A percentile compares a stretch with the other conserved stretches of the same genome.
phyloP scores from a whole-genome alignment of 768 basidiomycete species.

The Lactarius pseudohatsudake region DNA sequence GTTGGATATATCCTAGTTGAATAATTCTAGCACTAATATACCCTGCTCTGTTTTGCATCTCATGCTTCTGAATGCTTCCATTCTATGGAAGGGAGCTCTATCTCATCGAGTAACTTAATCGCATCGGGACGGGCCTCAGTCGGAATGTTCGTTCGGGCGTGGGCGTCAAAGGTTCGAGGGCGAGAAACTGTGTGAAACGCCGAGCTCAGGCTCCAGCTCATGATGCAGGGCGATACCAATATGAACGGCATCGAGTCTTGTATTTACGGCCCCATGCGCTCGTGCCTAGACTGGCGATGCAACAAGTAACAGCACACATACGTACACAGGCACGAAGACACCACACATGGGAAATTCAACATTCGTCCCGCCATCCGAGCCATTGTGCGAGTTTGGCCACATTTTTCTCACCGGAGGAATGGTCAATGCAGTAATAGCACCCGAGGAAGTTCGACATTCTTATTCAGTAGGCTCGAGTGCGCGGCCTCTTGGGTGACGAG shows the following conservation, averaged over 20 bases:
- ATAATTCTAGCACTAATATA: constrained; percentile 30
- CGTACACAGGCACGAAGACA: constrained; percentile 2
- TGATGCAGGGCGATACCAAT: not conserved
- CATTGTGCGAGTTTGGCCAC: not conserved
- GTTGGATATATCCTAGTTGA: constrained; percentile 29
- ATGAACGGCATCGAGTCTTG: constrained; percentile 8
- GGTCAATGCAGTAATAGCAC: constrained; percentile 2
- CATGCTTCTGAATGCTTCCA: constrained; percentile 22
- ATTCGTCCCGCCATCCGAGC: not conserved
- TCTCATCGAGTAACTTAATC: constrained; percentile 5
- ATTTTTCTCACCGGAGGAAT: constrained; percentile 4
- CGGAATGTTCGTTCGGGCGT: constrained; percentile 11
- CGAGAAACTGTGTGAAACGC: constrained; percentile 3
- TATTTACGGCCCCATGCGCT: constrained; percentile 1
- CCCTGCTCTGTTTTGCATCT: constrained; percentile 23
- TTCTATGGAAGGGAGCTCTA: constrained; percentile 18
- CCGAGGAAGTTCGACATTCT: constrained; percentile 8
- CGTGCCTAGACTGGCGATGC: constrained; percentile 6
- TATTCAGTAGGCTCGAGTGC: constrained; percentile 8
- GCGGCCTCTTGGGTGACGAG: constrained; percentile 14
- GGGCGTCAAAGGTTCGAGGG: constrained; percentile 12
- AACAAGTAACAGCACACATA: constrained; percentile 10
- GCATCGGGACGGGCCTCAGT: constrained; percentile 4
- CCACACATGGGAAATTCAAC: not conserved
- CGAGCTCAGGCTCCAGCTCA: not conserved